Evolutionary conservation across 2,329 filamentous ascomycete species (phyloP).

Genomic region (Alternaria sp.): DNA sequence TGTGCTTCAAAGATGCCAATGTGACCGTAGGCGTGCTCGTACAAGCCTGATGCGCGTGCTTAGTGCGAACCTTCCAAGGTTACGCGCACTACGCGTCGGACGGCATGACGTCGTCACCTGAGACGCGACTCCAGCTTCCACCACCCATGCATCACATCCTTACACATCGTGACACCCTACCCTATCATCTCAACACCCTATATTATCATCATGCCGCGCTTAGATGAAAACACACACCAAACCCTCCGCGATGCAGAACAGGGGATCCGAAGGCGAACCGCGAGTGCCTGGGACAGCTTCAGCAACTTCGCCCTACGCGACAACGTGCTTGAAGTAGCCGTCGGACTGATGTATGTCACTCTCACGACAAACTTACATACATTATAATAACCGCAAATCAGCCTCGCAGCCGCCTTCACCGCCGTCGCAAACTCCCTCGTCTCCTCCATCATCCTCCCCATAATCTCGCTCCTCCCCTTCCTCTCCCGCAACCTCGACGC

Average conservation of each 20-base stretch:
- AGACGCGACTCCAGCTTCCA: not conserved
- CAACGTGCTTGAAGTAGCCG: slow-evolving; percentile 77
- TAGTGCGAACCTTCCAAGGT: not conserved
- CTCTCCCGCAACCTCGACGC: slow-evolving; percentile 74
- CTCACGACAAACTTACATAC: no score
- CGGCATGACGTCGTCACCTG: slow-evolving; percentile 6
- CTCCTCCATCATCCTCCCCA: slow-evolving; percentile 71
- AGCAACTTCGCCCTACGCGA: slow-evolving; percentile 76
- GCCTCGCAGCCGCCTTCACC: slow-evolving; percentile 74
- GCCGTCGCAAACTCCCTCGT: slow-evolving; percentile 75
- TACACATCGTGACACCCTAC: not conserved
- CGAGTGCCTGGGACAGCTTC: slow-evolving; percentile 67
- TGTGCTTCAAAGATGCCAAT: not conserved
- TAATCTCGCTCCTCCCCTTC: slow-evolving; percentile 72
- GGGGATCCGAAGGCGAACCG: slow-evolving; percentile 51
- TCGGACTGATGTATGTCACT: slow-evolving; percentile 71
- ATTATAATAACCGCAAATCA: slow-evolving; percentile 46
- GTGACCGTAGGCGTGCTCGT: not conserved
- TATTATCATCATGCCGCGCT: slow-evolving; percentile 32
- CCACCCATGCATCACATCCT: not conserved
- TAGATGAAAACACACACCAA: slow-evolving; percentile 44
- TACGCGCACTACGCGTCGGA: not conserved
- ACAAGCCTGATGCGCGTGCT: not conserved
- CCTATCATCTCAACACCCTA: not conserved
- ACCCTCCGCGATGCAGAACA: slow-evolving; percentile 58